Evolutionary conservation across 805 yeast species (phyloP).

Genomic region (Pichia deserticola): DNA sequence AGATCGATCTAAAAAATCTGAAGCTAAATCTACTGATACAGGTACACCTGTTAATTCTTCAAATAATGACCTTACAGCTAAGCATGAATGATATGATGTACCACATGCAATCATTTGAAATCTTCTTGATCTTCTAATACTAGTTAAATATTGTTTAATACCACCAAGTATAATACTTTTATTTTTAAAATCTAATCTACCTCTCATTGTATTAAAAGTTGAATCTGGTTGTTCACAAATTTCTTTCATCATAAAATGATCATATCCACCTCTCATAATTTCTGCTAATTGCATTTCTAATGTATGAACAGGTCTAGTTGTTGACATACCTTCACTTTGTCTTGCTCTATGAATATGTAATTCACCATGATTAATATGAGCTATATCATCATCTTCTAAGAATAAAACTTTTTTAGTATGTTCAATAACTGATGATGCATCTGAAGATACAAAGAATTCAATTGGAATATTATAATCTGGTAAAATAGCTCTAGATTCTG

Average conservation of each 20-base stretch:
- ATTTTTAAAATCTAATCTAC: conserved; percentile 89
- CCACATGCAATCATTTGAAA: conserved; percentile 99
- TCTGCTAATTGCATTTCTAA: conserved; percentile 94
- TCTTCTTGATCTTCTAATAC: conserved; percentile 90
- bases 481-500: conserved; percentile 87
- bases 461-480: conserved; percentile 88
- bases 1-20: conserved; percentile 88
- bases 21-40: conserved; percentile 85
- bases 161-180: conserved; percentile 82
- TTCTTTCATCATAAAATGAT: conserved; percentile 98
- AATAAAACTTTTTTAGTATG: conserved; percentile 96
- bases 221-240: conserved; percentile 98
- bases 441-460: conserved; percentile 93
- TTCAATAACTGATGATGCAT: conserved; percentile 92
- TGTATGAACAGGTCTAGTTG: conserved; percentile 93
- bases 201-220: conserved; percentile 97
- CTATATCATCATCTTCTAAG: conserved; percentile 97
- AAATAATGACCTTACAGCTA: conserved; percentile 92
- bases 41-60: conserved; percentile 96
- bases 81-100: conserved; percentile 96
- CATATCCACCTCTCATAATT: conserved; percentile 95
- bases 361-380: conserved; percentile 97
- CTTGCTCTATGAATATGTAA: conserved; percentile 96
- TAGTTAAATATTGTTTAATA: conserved; percentile 70
- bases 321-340: conserved; percentile 79